A percentile compares a stretch with the other conserved stretches of the same genome.
Conservation (phyloP, 768 basidiomycete species). For the Tulasnella sp. region DNA sequence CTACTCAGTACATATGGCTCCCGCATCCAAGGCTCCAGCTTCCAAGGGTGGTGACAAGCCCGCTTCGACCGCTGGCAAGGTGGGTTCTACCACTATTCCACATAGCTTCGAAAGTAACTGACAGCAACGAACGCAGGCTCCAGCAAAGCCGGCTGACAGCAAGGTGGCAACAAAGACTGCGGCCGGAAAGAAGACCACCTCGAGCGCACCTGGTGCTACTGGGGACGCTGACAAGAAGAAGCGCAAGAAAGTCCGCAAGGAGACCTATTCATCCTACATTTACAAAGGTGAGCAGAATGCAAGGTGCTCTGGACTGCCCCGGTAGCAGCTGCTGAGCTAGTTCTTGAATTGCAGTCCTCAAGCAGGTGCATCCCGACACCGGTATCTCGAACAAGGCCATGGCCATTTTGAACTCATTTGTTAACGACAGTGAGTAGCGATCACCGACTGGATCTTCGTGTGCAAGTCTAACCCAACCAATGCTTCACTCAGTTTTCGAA, state of each 20-base stretch:
- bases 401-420: slow-evolving; percentile 90
- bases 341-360: slow-evolving; percentile 63
- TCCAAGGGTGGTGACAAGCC: slow-evolving; percentile 66
- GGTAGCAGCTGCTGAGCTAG: background rate
- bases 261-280: slow-evolving; percentile 94
- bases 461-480: background rate
- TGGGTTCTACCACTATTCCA: slow-evolving; percentile 24
- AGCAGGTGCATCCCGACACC: slow-evolving; percentile 97
- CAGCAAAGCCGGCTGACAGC: slow-evolving; percentile 48
- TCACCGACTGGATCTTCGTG: background rate
- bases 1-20: background rate
- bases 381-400: slow-evolving; percentile 99
- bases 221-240: slow-evolving; percentile 71
- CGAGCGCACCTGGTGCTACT: slow-evolving; percentile 54
- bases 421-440: slow-evolving; percentile 65
- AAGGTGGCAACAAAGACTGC: slow-evolving; percentile 70
- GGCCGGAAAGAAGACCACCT: slow-evolving; percentile 63
- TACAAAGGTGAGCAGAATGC: slow-evolving; percentile 69
- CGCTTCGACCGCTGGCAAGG: slow-evolving; percentile 58
- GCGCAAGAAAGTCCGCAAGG: slow-evolving; percentile 84
- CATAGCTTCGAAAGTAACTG: no score
- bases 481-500: slow-evolving; percentile 62
- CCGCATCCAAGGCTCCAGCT: slow-evolving; percentile 55
- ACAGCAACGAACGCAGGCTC: slow-evolving; percentile 46
- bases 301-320: background rate